Percentiles rank a stretch among this genome's conserved stretches.
Evolutionary conservation across 2,329 filamentous ascomycete species (phyloP).

Genomic region (Aureobasidium lini): DNA sequence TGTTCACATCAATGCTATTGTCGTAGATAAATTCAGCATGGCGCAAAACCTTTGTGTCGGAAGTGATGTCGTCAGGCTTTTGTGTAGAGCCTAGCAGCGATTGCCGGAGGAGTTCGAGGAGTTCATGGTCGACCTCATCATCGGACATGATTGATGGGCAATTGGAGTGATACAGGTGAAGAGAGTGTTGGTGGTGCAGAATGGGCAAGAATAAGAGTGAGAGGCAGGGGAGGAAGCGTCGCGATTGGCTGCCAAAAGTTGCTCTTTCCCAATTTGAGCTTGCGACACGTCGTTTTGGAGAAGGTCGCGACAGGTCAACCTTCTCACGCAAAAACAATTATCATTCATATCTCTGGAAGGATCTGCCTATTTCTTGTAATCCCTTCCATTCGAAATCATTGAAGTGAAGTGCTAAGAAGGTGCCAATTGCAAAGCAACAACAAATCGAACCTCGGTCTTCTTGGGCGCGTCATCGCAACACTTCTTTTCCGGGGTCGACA

Average conservation of each 20-base stretch:
- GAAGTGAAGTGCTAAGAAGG: background rate
- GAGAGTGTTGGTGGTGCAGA: background rate
- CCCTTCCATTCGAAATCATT: background rate
- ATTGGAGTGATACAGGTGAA: background rate
- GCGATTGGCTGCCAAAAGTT: conserved; percentile 1
- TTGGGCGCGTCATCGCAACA: conserved; percentile 5
- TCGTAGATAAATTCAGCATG: conserved; percentile 82
- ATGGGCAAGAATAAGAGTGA: conserved; percentile 9
- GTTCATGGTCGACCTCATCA: conserved; percentile 82
- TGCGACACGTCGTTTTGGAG: background rate
- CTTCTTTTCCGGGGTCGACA: background rate
- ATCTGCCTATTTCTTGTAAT: background rate
- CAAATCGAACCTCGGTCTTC: background rate
- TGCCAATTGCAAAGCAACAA: background rate
- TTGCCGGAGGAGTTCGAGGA: conserved; percentile 77
- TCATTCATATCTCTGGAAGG: background rate
- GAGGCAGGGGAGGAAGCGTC: background rate
- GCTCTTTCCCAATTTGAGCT: background rate
- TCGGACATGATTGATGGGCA: conserved; percentile 60
- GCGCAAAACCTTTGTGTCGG: conserved; percentile 75
- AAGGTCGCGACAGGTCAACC: background rate
- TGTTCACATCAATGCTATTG: conserved; percentile 85
- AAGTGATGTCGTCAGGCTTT: conserved; percentile 30
- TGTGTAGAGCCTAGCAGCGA: conserved; percentile 55
- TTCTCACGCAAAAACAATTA: background rate